Conservation (phyloP, 306 rosid genomes). For the barrel medic (Medicago truncatula) region MtrunA17r5.0-ANR NC_053042.1:21511501-21512000, state of each 20-base stretch:
- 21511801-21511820: no score
- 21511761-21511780: neutral
- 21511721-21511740: neutral
- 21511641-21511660: slow-evolving; percentile 21
- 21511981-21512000: no score
- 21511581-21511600: slow-evolving; percentile 53
- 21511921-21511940: no score
- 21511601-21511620: slow-evolving; percentile 7
- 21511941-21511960: no score
- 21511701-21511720: neutral
- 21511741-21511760: neutral
- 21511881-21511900: no score
- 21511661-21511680: slow-evolving; percentile 22
- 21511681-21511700: neutral
- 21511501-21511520: slow-evolving; percentile 98
- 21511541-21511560: slow-evolving; percentile 30
- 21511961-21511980: no score
- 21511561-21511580: slow-evolving; percentile 16
- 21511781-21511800: neutral
- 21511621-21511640: slow-evolving; percentile 19
- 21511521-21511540: slow-evolving; percentile 38
- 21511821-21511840: no score
- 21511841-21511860: no score
- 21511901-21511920: no score
- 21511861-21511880: no score